Evolutionary conservation across 2,329 filamentous ascomycete species (phyloP), one percentile per base, ranked within the genome.

Genomic region (Tolypocladium capitatum): DNA sequence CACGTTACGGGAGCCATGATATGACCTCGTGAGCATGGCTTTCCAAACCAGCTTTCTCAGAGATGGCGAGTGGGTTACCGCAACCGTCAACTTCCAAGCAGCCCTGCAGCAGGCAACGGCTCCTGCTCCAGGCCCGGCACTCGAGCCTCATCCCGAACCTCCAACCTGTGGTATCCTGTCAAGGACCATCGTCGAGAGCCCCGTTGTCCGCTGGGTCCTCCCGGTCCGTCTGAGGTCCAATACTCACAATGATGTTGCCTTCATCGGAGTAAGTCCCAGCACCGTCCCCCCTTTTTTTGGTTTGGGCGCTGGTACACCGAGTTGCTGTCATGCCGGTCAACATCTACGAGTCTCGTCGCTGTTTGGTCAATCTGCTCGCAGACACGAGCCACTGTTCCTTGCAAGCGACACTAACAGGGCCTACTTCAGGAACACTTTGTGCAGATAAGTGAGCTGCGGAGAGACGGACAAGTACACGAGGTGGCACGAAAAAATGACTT

Each of bases 401-500:
- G 4, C 9, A 27, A 16, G 7, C 13, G 36, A 42, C 9, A 27
- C 38, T 42, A 14, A 42, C n/a, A 18, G 28, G 10, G 16, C 27
- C 16, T 14, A 13, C 5, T 6, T 18, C 42, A 84, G 81, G 84
- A 94, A 54, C 77, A 84, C 52, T 86, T 80, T 56, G 76, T 98
- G 41, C 83, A 91, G 55, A 80, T 97, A 53, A 84, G 82, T 56
- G 84, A 94, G 61, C 75, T 92, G 2, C 71, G 73, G 5, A 71
- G 72, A 41, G 78, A 85, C 59, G 81, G 82, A 1, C 81, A 84
- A 57, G 73, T 95, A 24, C 78, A 82, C 53, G 80, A 88, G 58
- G 71, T 95, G n/a, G 72, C 77, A n/a, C 77, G 78, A 51, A 94
- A 90, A 63, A 73, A 75, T 36, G 81, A 95, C 60, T 91, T 97